Evolutionary conservation across 441 rosid species (phyloP), one percentile per base, ranked within the genome.

Genomic region (Gossypium gossypioides): DNA sequence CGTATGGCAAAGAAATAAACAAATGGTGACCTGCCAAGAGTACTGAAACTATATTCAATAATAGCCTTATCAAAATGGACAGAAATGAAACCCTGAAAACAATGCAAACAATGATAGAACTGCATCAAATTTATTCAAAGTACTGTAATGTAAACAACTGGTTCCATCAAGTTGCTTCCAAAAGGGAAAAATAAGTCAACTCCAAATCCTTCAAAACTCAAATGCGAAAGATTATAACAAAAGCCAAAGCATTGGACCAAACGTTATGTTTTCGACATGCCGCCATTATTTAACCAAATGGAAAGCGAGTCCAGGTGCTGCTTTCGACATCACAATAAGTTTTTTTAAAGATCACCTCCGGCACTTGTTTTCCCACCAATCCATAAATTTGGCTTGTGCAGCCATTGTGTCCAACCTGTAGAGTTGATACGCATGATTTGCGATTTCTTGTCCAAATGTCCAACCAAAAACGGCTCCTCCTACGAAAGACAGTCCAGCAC

Each of bases 401-500:
- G 86, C 84, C 93, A 84, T 71, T 24, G 97, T 88, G 79, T 95
- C 96, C 84, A 92, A 4, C 85, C 85, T 87, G 77, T 95, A 95
- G 24, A 92, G 95, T 66, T 91, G 97, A 70, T 81, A 66, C 22
- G 82, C 75, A 73, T 92, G 99, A 80, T 78, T 87, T 1, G 92
- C 97, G 1, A 88, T 6, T 79, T 92, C 96, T 19, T 91, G 94
- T 65, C 97, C 97, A 60, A 89, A 92, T 6, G 93, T 89, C 88
- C 85, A 89, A 56, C 97, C 99, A 71, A 92, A 91, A 63, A 82
- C 82, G 19, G 86, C 99, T 72, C 99, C 97, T 3, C 92, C 97
- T 37, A 79, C 73, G 54, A 91, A 85, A 3, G 97, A 86, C 64
- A 92, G 78, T 37, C 89, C 97, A 64, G 96, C 84, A 81, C 97